Evolutionary conservation across 306 rosid genomes (phyloP), one percentile per base, ranked within the genome.

Genomic region (Hippophae gyantsensis): DNA sequence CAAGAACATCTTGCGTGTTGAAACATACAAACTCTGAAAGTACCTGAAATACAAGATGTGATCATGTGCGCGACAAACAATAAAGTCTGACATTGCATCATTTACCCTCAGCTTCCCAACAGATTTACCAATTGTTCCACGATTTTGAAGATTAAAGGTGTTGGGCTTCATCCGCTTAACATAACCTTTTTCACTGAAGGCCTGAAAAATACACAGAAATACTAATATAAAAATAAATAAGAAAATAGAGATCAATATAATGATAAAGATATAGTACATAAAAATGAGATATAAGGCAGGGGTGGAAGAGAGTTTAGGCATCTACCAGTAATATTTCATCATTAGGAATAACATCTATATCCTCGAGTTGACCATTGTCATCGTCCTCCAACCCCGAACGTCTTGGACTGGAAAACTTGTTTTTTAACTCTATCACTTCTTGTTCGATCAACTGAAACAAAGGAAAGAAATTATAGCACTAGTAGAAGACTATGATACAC

Each of bases 111-210:
- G 78, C 72, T 92, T 92, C 61, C 99, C 99, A 42, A 92, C 96
- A 70, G 99, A 92, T 84, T 92, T 92, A 67, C 99, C 99, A 58
- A 92, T 88, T 67, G 99, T 92, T 48, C 99, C 99, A 66, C 99
- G 96, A 76, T 75, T 64, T 71, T 92, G 99, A 52, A 86, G 86
- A 84, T 75, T 92, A 72, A 92, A 92, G 63, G 93, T 92, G 70
- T 53, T 71, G 32, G 96, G 96, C 75, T 82, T 92, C 99, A 92
- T 92, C 67, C 96, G 82, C 78, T 92, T 92, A 67, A 88, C 79
- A 78, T 92, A 92, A 48, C 99, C 96, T 63, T 92, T 92, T 75
- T 88, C 99, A 72, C 99, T 92, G 54, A 92, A 49, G 38, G 89
- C 88, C 99, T 92, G 78, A 71, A 73, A 69, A 49, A 12, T 49